A percentile compares a stretch with the other conserved stretches of the same genome.
phyloP scores from a whole-genome alignment of 371 early-diverging fungal species.

The Batrachochytrium dendrobatidis region DNA sequence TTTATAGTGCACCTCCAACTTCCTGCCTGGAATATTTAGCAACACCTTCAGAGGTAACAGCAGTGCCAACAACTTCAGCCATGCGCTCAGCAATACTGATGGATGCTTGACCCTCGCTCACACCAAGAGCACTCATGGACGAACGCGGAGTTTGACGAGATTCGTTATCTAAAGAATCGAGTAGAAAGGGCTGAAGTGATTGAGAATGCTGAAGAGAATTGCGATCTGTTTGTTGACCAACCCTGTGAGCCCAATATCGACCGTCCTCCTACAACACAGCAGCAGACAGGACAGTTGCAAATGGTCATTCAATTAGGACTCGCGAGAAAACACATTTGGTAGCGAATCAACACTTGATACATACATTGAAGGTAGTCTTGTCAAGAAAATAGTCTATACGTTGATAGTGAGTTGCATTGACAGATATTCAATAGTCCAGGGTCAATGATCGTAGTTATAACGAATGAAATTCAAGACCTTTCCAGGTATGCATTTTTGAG shows the following conservation, averaged over 20 bases:
- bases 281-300: background rate
- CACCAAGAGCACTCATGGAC: background rate
- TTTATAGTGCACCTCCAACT: slow-evolving; percentile 10
- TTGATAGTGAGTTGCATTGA: no score
- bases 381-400: background rate
- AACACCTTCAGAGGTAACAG: slow-evolving; percentile 40
- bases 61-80: slow-evolving; percentile 36
- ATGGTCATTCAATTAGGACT: background rate
- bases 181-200: slow-evolving; percentile 3
- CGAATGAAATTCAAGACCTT: no score
- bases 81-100: slow-evolving; percentile 36
- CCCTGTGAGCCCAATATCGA: slow-evolving; percentile 21
- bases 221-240: background rate
- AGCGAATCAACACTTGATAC: background rate
- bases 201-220: background rate
- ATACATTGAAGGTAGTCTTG: slow-evolving; percentile 2
- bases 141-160: background rate
- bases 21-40: slow-evolving; percentile 27
- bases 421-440: no score
- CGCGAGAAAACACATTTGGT: no score
- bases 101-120: slow-evolving; percentile 13
- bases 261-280: slow-evolving; percentile 21
- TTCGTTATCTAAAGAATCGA: background rate
- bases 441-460: no score
- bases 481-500: no score